These are phyloP conservation scores for Trichoderma simmonsii DNA, from an alignment of 2,329 filamentous ascomycete genomes.

Conservation along the genomic window DNA sequence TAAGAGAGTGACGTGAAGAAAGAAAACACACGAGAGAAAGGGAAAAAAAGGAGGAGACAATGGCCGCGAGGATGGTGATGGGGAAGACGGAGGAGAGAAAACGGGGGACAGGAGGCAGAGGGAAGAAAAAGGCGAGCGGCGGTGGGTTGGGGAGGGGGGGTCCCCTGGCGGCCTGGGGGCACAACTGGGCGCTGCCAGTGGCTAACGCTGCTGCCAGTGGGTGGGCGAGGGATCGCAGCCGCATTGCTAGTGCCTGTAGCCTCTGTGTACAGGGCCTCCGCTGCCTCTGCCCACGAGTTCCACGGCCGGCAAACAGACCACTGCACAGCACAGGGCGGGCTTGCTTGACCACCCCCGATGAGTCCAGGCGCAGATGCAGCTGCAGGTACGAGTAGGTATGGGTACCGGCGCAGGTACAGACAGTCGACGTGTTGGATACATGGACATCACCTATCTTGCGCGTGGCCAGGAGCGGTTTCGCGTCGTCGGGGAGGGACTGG, in stretches of 20 bases:
- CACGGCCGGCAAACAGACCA: not conserved
- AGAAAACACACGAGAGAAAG: slow-evolving; percentile 36
- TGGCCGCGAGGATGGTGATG: slow-evolving; percentile 34
- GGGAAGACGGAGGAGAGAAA: slow-evolving; percentile 36
- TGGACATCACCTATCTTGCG: not conserved
- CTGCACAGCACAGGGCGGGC: not conserved
- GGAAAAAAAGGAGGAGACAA: slow-evolving; percentile 34
- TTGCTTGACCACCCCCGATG: not conserved
- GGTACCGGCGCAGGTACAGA: not conserved
- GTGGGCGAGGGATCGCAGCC: slow-evolving; percentile 7
- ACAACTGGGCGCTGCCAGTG: slow-evolving; percentile 15
- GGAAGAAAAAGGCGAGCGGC: slow-evolving; percentile 21
- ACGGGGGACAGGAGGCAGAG: slow-evolving; percentile 34
- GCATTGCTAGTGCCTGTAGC: not conserved
- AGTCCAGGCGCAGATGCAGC: not conserved
- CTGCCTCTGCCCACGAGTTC: not conserved
- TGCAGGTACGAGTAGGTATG: not conserved
- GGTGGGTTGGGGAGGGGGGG: slow-evolving; percentile 10
- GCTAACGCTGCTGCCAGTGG: slow-evolving; percentile 14
- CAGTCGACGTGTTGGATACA: not conserved
- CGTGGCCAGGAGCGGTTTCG: not conserved
- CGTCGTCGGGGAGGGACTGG: not conserved
- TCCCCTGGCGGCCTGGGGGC: slow-evolving; percentile 15
- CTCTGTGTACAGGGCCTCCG: not conserved
- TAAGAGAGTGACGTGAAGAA: slow-evolving; percentile 54